phyloP scores from a whole-genome alignment of 164 flowering plant species.

The Vitis vinifera region DNA sequence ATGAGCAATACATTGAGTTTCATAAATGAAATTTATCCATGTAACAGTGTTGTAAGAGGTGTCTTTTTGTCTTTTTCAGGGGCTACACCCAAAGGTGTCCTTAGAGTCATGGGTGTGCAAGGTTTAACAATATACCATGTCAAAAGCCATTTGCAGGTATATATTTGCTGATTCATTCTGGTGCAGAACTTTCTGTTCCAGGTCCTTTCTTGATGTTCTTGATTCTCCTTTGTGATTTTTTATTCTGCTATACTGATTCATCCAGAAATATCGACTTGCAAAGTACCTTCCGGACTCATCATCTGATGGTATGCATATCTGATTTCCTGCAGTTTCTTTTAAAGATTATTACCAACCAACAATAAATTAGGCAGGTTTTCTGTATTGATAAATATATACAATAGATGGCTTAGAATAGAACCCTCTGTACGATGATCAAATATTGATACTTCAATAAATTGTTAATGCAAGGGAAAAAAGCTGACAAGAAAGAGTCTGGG shows the following conservation, averaged over 20 bases:
- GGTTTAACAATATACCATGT: slow-evolving; percentile 95
- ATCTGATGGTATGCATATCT: slow-evolving; percentile 70
- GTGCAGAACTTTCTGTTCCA: background rate
- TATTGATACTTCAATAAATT: background rate
- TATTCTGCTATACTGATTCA: slow-evolving; percentile 11
- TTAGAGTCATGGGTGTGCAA: slow-evolving; percentile 91
- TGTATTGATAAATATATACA: background rate
- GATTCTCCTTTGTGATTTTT: background rate
- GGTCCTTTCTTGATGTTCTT: background rate
- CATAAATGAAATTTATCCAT: background rate
- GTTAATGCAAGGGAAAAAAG: slow-evolving; percentile 53
- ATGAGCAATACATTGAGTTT: background rate
- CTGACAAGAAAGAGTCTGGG: slow-evolving; percentile 75
- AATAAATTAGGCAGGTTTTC: background rate
- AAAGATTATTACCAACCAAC: background rate
- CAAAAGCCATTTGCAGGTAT: slow-evolving; percentile 96
- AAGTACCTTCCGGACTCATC: slow-evolving; percentile 86
- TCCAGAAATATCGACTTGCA: slow-evolving; percentile 97
- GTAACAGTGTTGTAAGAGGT: background rate
- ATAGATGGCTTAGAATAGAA: background rate
- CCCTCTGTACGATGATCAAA: background rate
- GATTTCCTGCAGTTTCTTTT: background rate
- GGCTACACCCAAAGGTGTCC: slow-evolving; percentile 98
- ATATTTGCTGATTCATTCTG: background rate
- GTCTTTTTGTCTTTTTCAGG: slow-evolving; percentile 39